Base-by-base conservation (phyloP, 2,329 filamentous ascomycete species). In the Fusarium verrucosum region DNA sequence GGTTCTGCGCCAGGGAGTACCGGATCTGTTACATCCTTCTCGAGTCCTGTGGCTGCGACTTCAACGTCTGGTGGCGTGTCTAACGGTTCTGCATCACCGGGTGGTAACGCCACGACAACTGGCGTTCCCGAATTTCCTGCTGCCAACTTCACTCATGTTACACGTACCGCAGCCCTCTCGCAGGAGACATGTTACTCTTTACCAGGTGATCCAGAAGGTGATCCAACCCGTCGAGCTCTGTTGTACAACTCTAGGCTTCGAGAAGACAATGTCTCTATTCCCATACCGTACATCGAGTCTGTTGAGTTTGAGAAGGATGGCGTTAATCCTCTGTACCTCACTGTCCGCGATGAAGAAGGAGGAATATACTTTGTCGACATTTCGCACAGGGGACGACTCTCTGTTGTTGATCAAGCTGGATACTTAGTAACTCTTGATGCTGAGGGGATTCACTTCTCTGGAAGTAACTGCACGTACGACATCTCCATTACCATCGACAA, bases 231-330 rank as follows among this genome's bases (percentile, higher is more conserved):
- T 20, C 62, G 76, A 33, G 69, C 75, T 0, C 50, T 73, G 6
- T 44, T 79, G n/a, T 73, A 74, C 40, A 78, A 76, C 38, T 64
- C 68, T 14, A 71, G 71, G 7, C 55, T 73, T 8, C 72, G 61
- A 10, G 73, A 75, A 42, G 57, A 61, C 3, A 76, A 77, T 26
- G 57, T 68, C 16, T 69, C 73, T 0, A 73, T 78, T 7, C 75
- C 76, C 1, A 69, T 72, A 20, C 76, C 77, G 0, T 79, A 76
- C 41, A 73, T 79, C 5, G 75, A 79, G 44, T 74, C 77, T 0
- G 69, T 79, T 20, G 71, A 73, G 37, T 75, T 79, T 42, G 70
- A 75, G 20, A 65, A 62, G 4, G 69, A 73, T 16, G 74, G 73
- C 1, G 51, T 77, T 3, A 62, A 72, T 5, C 76, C 77, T 0